phyloP scores from a whole-genome alignment of 2,329 filamentous ascomycete species.

The Fusarium avenaceum region DNA sequence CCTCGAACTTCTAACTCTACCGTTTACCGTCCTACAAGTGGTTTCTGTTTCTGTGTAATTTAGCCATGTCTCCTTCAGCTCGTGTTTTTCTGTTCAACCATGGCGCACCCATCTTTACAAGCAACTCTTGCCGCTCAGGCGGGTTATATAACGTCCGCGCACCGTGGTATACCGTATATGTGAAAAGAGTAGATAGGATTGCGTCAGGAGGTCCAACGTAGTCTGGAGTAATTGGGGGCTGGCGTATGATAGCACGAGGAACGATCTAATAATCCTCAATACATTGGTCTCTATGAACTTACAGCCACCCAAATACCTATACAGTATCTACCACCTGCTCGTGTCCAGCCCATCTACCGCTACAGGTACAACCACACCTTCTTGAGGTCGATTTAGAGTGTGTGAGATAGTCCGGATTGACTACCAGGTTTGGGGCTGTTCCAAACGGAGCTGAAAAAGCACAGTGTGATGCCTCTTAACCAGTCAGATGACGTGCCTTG shows the following conservation, averaged over 20 bases:
- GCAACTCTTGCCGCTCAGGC: conserved; percentile 8
- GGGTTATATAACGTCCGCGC: neutral
- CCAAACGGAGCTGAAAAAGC: conserved; percentile 9
- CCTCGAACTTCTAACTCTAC: conserved; percentile 5
- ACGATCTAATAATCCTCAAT: neutral
- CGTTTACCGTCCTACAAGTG: conserved; percentile 20
- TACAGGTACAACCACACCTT: conserved; percentile 41
- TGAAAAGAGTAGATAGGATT: no score
- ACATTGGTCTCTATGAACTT: neutral
- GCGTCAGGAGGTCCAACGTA: neutral
- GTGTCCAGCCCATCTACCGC: neutral
- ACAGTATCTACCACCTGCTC: neutral
- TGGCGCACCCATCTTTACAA: conserved; percentile 14
- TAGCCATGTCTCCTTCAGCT: conserved; percentile 25
- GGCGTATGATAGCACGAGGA: no score
- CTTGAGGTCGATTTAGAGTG: conserved; percentile 11
- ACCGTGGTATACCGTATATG: neutral
- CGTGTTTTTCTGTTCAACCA: conserved; percentile 23
- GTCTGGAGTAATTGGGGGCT: no score
- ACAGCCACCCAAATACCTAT: neutral
- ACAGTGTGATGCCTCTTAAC: conserved; percentile 25
- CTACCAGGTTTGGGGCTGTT: conserved; percentile 1
- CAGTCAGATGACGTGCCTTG: conserved; percentile 29
- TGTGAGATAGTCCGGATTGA: conserved; percentile 1
- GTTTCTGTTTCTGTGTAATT: conserved; percentile 15